Conservation (phyloP, 345 rosid genomes). For the Durio zibethinus region DNA sequence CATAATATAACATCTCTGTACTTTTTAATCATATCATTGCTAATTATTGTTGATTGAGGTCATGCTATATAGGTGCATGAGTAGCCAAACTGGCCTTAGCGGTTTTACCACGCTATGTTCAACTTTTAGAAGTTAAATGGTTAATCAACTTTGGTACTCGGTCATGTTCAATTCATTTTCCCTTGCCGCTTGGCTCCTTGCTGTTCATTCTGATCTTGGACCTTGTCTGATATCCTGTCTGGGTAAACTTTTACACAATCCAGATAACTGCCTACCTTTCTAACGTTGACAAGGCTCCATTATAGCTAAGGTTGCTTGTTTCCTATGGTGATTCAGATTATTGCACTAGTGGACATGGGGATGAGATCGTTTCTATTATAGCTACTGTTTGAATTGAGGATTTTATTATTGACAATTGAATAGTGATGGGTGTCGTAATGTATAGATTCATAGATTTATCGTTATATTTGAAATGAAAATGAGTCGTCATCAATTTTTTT, state of each 20-base stretch:
- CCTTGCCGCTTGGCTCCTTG: not conserved
- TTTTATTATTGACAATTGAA: not conserved
- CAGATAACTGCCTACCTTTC: not conserved
- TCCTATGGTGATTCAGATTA: not conserved
- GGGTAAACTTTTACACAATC: not conserved
- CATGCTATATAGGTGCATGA: not conserved
- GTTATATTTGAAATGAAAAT: no score
- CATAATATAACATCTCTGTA: not conserved
- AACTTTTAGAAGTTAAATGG: not conserved
- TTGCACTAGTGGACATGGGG: not conserved
- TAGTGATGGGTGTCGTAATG: no score
- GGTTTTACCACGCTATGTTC: not conserved
- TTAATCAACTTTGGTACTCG: not conserved
- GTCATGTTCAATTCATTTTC: not conserved
- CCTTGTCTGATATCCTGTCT: not conserved
- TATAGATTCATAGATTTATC: no score
- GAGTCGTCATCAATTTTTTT: no score
- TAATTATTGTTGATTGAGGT: not conserved
- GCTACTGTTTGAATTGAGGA: not conserved
- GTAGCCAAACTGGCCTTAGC: not conserved
- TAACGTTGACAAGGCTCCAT: not conserved
- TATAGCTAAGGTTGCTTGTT: not conserved
- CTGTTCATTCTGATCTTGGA: not conserved
- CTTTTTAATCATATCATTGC: not conserved
- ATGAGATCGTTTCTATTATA: not conserved